These are phyloP conservation scores for Microbotryum violaceum DNA, from an alignment of 1,284 basidiomycete genomes.

Conservation along the genomic window DNA sequence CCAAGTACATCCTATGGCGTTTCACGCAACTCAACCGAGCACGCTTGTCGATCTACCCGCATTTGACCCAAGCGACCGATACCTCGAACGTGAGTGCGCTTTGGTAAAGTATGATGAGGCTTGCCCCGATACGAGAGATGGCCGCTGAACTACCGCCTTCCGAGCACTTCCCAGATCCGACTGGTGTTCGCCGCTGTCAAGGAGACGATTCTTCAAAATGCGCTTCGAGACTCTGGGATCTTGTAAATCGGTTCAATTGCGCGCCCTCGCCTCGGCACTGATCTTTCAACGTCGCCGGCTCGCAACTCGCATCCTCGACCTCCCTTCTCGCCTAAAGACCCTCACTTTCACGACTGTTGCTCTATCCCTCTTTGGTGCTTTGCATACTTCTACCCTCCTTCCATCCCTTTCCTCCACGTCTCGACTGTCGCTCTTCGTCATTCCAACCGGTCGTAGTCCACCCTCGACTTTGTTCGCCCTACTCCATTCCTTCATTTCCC, in stretches of 20 bases:
- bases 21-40: conserved; percentile 94
- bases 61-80: conserved; percentile 57
- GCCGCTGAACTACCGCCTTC: not conserved
- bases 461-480: no score
- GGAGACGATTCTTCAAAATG: conserved; percentile 91
- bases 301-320: no score
- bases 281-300: no score
- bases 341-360: no score
- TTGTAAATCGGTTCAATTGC: conserved; percentile 42
- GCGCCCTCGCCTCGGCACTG: not conserved
- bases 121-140: conserved; percentile 1
- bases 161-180: conserved; percentile 48
- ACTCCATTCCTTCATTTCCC: no score
- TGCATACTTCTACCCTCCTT: no score
- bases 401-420: no score
- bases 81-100: conserved; percentile 56
- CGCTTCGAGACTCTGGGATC: conserved; percentile 73
- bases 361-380: no score
- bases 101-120: not conserved
- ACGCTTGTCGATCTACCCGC: conserved; percentile 79
- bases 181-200: conserved; percentile 95
- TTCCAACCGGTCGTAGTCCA: no score
- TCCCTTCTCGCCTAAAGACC: no score
- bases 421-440: no score
- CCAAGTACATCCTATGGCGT: conserved; percentile 94